phyloP scores from a whole-genome alignment of 305 asterid species.

The Fraxinus sp. region DNA sequence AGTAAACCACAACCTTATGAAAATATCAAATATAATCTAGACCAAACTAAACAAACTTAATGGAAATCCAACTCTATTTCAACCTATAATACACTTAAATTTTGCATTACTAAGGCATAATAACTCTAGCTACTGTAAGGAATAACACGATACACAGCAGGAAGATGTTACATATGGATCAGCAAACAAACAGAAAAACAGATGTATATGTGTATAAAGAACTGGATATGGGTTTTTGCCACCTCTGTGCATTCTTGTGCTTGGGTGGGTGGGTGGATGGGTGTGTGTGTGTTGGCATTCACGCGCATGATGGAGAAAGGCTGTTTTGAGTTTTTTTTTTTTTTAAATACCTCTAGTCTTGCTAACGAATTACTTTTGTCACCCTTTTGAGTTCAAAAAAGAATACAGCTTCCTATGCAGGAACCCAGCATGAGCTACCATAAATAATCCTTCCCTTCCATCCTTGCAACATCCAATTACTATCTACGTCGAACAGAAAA shows the following conservation, averaged over 20 bases:
- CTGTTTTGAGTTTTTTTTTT: not conserved
- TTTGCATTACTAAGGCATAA: not conserved
- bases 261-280: not conserved
- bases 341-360: not conserved
- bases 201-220: not conserved
- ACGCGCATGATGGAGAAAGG: not conserved
- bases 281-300: not conserved
- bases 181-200: not conserved
- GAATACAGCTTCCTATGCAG: slow-evolving; percentile 27
- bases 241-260: not conserved
- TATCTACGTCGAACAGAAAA: slow-evolving; percentile 68
- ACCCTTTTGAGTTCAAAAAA: not conserved
- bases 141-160: not conserved
- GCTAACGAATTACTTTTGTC: not conserved
- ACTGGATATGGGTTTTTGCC: not conserved
- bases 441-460: slow-evolving; percentile 80
- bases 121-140: not conserved
- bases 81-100: not conserved
- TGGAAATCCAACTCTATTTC: not conserved
- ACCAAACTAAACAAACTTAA: not conserved
- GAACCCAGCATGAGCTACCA: slow-evolving; percentile 72
- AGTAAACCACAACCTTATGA: not conserved
- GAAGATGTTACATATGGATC: not conserved
- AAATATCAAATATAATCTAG: not conserved
- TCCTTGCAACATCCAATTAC: slow-evolving; percentile 80